Evolutionary conservation across 352 stramenopile species (phyloP), one percentile per base, ranked within the genome.

Genomic region (Pythium insidiosum): DNA sequence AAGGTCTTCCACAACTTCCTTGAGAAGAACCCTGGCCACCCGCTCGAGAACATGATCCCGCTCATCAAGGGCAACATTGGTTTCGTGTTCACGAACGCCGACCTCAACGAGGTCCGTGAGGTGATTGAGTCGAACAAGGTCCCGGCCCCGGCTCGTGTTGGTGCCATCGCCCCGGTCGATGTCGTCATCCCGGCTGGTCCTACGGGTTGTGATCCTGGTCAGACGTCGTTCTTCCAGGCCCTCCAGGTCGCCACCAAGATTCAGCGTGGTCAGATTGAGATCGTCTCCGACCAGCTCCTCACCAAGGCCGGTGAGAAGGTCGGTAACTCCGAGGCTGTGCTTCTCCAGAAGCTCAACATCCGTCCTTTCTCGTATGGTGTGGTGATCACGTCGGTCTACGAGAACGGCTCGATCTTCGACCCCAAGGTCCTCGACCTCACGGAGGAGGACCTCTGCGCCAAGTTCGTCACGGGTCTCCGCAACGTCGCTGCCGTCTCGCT

Each of bases 181-280:
- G 97, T 99, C 19, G 70, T 98, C 43, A 93, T 99, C 43, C 95
- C 95, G 42, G 90, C 96, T 42, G 97, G 97, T 58, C 92, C 94
- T 25, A 99, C 97, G 46, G 97, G 96, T 50, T 98, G 94, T 81
- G 97, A 99, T 87, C 97, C 97, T 48, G 96, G 95, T 82, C 96
- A 99, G 77, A 99, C 97, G 26, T 94, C 89, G 23, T 99, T 99
- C 75, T 99, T 99, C 95, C 97, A 99, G 74, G 97, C 96, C 31
- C 83, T 99, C 51, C 77, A 88, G 61, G 98, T 99, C 66, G 84
- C 91, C 56, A 99, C 97, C 62, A 99, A 99, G 90, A 99, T 99
- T 97, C 88, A 95, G 56, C 96, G 95, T 67, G 96, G 95, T 88
- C 96, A 99, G 74, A 99, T 99, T 94, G 97, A 99, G 72, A 99